Evolutionary conservation across 306 rosid genomes (phyloP).

Genomic region (Glycine latifolia): DNA sequence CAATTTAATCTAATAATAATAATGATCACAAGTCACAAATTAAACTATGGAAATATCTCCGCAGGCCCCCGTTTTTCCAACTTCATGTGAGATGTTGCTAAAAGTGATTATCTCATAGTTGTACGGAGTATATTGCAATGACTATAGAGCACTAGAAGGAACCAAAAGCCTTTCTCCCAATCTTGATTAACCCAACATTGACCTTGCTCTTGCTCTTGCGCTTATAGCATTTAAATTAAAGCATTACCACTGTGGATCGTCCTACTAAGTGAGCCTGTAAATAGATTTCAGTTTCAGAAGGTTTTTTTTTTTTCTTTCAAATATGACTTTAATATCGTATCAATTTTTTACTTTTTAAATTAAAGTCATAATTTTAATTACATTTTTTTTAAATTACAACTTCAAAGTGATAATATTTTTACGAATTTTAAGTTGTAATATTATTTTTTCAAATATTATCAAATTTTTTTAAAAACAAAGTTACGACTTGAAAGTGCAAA

Average conservation of each 20-base stretch:
- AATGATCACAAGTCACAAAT: not conserved
- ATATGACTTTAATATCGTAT: no score
- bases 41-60: not conserved
- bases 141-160: constrained; percentile 25
- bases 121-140: constrained; percentile 21
- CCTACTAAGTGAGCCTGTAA: constrained; percentile 3
- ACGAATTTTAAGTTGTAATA: no score
- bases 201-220: not conserved
- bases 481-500: no score
- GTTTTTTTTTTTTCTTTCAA: no score
- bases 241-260: constrained; percentile 31
- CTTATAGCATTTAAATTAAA: constrained; percentile 46
- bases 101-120: constrained; percentile 25
- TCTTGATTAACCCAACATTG: not conserved
- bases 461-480: no score
- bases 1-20: no score
- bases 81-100: constrained; percentile 49
- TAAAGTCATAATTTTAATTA: no score
- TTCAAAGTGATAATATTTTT: no score
- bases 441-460: no score
- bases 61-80: not conserved
- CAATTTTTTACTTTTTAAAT: no score
- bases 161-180: constrained; percentile 18
- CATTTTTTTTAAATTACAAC: no score
- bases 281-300: constrained; percentile 21